Percentiles rank a stretch among this genome's conserved stretches.
Evolutionary conservation across 2,329 filamentous ascomycete species (phyloP).

Genomic region (Achaetomium macrosporum): DNA sequence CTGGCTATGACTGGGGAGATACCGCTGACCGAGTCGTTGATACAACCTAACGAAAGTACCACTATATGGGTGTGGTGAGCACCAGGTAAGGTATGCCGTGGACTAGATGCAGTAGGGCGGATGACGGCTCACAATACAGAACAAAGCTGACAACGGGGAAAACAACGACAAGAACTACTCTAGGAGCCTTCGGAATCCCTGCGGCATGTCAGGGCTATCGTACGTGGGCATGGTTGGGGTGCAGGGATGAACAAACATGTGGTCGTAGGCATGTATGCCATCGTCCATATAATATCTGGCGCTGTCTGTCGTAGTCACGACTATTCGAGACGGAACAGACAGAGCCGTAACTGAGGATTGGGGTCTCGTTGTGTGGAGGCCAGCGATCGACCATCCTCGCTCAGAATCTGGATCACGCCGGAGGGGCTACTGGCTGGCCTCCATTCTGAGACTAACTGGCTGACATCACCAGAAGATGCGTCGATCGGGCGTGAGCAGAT

Average conservation of each 20-base stretch:
- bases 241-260: background rate
- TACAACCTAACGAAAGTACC: conserved; percentile 19
- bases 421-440: conserved; percentile 6
- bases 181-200: conserved; percentile 22
- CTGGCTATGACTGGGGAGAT: conserved; percentile 17
- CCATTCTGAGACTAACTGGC: conserved; percentile 3
- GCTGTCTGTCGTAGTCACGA: too few species aligned
- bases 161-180: conserved; percentile 18
- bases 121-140: conserved; percentile 15
- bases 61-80: conserved; percentile 10
- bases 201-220: background rate
- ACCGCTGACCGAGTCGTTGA: conserved; percentile 14
- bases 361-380: conserved; percentile 9
- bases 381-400: conserved; percentile 12
- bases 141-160: conserved; percentile 20
- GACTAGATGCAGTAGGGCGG: too few species aligned
- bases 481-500: too few species aligned
- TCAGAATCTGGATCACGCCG: background rate
- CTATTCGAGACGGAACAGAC: background rate
- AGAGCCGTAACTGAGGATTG: background rate
- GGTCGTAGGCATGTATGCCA: conserved; percentile 14
- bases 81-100: background rate
- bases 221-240: background rate
- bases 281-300: background rate
- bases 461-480: conserved; percentile 6